Conservation (phyloP, 257 asterid species). For the Penstemon eatonii region DNA sequence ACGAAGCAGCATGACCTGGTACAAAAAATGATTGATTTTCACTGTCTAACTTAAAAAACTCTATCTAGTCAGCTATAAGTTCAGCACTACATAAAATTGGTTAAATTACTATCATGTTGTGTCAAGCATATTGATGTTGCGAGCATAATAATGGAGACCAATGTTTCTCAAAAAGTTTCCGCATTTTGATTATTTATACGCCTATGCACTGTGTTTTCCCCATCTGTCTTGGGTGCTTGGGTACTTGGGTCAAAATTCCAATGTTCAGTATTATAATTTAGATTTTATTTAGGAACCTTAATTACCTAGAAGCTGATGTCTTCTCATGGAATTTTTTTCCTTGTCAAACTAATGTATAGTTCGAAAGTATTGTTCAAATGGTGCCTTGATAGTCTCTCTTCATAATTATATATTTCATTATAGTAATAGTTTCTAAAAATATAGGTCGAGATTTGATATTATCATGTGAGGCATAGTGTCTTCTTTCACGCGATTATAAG, state of each 20-base stretch:
- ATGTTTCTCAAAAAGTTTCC: constrained; percentile 6
- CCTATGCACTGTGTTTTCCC: constrained; percentile 1
- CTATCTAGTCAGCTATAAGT: not conserved
- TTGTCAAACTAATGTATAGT: constrained; percentile 6
- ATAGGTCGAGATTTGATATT: not conserved
- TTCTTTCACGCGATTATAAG: constrained; percentile 13
- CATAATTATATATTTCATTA: not conserved
- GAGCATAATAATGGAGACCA: constrained; percentile 3
- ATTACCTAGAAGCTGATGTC: constrained; percentile 13
- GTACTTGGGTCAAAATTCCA: too few relatives aligned
- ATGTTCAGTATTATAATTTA: too few relatives aligned
- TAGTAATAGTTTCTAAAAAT: not conserved
- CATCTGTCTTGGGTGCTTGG: too few relatives aligned
- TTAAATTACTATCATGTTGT: not conserved
- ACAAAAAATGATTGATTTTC: constrained; percentile 16
- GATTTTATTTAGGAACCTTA: not conserved
- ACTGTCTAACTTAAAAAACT: constrained; percentile 1
- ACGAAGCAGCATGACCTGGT: constrained; percentile 70
- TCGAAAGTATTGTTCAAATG: not conserved
- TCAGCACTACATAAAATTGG: not conserved
- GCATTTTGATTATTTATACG: constrained; percentile 10
- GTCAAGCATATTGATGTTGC: constrained; percentile 12
- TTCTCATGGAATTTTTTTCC: not conserved
- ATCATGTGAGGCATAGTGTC: not conserved
- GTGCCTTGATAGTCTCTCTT: constrained; percentile 8